Base-by-base conservation (phyloP, 345 rosid species). In the Populus pruinosa region DNA sequence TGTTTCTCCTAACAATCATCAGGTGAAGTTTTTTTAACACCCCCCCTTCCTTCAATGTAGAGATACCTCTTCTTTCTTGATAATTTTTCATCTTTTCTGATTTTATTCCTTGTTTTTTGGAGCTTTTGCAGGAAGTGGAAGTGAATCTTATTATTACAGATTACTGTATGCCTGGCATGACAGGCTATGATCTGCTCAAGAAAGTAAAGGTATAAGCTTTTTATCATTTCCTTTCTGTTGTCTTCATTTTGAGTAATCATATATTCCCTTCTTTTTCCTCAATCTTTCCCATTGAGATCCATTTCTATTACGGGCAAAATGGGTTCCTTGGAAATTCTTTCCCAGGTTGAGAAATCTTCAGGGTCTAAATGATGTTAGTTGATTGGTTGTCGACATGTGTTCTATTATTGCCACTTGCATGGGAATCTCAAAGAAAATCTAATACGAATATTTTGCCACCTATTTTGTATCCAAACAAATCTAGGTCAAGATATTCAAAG, bases 151-250 rank as follows among this genome's bases (percentile, higher is more conserved):
- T 91, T 29, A 90, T 91, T 62, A 91, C 96, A 23, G 93, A 90
- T 81, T 91, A 90, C 81, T 89, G 93, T 82, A 91, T 91, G 96
- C 96, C 93, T 29, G 96, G 91, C 76, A 90, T 91, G 96, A 90
- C 91, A n/a, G 93, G 93, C 77, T 91, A 90, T 84, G 93, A 91
- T 85, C 81, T 91, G 82, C 93, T 91, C 55, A 90, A 86, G 89
- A 90, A 89, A 84, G 82, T 91, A 76, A 91, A 91, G 91, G 96
- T 90, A 33, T 33, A 56, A 29, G 38, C 33, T 41, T 53, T 49
- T 35, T 14, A 0, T 47, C 36, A 17, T 76, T n/a, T 77, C 5
- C 39, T 11, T 71, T 76, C 25, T 70, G 36, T 33, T 53, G 67
- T 74, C 69, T 67, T 16, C 47, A 31, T 65, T 67, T 6, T 14